Base-by-base conservation (phyloP, 2,329 filamentous ascomycete genomes). In the Achaetomium macrosporum region DNA sequence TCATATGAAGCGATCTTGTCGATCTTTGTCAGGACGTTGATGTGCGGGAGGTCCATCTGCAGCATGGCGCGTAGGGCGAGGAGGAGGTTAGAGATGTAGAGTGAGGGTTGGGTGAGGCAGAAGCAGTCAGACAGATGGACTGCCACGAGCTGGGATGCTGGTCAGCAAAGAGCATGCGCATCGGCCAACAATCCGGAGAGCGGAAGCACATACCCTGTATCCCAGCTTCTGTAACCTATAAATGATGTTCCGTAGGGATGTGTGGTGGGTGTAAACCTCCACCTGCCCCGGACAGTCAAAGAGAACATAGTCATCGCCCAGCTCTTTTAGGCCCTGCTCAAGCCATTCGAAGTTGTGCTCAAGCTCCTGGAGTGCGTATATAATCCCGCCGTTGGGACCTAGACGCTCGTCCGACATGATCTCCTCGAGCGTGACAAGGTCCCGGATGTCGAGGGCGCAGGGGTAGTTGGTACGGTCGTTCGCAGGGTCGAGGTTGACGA, bases 221-320 rank as follows among this genome's bases (percentile, higher is more conserved):
- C 88, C 90, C 62, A 92, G 70, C 74, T 95, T 96, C 72, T 96
- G 88, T 54, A 99, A 78, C 68, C 82, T 84, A 66, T 90, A 87
- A 70, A 99, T 91, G 58, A 99, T 91, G 65, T 95, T 95, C 53
- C 93, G 83, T 61, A 99, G 73, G 13, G 90, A 95, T 52, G 85
- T 84, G 72, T 99, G 93, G 67, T 97, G 93, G 42, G 92, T 97
- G 66, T 96, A 97, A 6, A 99, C 79, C 71, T 99, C 93, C 45
- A 97, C 92, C 69, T 99, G 93, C 0, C 93, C 93, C 0, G 93
- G 93, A 61, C 93, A 97, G 72, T 99, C 93, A 59, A 99, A 96
- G 11, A 99, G 71, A 52, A 99, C 73, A 65, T 97, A 99, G 62
- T 97, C 91, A 59, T 96, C 89, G 72, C 81, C 86, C 39, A 96